Base-by-base conservation (phyloP, 108 stramenopile species). In the Skeletonema grethae region DNA sequence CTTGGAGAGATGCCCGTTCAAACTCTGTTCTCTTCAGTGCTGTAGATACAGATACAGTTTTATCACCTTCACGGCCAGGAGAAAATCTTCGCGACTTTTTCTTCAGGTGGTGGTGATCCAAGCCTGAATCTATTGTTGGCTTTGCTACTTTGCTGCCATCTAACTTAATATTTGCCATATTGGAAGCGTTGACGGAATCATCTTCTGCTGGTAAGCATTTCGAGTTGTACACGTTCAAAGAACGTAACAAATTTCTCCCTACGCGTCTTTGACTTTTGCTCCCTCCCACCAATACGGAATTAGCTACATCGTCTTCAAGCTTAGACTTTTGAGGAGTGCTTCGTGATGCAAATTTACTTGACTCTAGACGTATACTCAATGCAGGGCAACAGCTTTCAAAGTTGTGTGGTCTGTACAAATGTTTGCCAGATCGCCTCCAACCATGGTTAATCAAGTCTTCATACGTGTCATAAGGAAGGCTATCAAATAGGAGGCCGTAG, bases 351-450 rank as follows among this genome's bases (percentile, higher is more conserved):
- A 89, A 95, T 38, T 86, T 76, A 25, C 73, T 59, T 15, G 79
- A 85, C 13, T 79, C 72, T 70, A 96, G 70, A 30, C 95, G 79
- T 58, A 91, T 92, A 39, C 90, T 84, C 31, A 90, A 59, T 28
- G 89, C 85, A 5, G 95, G 92, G 80, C 95, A 96, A 56, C 95
- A 96, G 43, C 87, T 86, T 53, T 82, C 80, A 75, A 83, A 90
- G 64, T 92, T 96, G 58, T 77, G 62, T 29, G 95, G 95, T 39
- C 78, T 80, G 57, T 96, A 96, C 60, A 96, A 70, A 70, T 90
- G 87, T 38, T 82, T 71, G 31, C 95, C 95, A 10, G 88, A 89
- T 57, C 95, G 82, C 65, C 95, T 85, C 92, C 92, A 96, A 48
- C 95, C 95, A 63, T 79, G 65, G 75, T 86, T 63, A 8, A 93